Base-by-base conservation (phyloP, 495 filamentous ascomycete genomes). In the Chaetomium cochliodes region DNA sequence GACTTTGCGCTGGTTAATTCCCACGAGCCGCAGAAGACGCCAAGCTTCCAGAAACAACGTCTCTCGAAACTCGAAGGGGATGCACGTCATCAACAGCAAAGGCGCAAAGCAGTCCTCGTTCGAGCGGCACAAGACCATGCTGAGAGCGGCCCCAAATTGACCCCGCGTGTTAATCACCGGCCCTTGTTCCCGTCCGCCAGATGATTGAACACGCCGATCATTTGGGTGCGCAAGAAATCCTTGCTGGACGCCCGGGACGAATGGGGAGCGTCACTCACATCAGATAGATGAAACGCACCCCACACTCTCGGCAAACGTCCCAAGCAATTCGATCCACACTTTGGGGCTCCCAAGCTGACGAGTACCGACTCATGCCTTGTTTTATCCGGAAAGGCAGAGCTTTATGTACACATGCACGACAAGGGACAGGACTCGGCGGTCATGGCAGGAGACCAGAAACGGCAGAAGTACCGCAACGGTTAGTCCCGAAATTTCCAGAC, bases 221-320 rank as follows among this genome's bases (percentile, higher is more conserved):
- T 51, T 50, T 41, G 42, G 52, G 12, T 11, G 23, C 25, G 18
- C 42, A 18, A 16, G 16, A 20, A 56, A 55, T 16, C 33, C n/a
- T 49, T 49, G 20, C 39, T 42, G 3, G 12, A 0, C 0, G 28
- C 11, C 28, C 52, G 12, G 25, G 23, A 18, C 52, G 42, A 64
- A 64, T 64, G 42, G 44, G 37, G 60, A 56, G 52, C n/a, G 12
- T 23, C 44, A 25, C 12, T 18, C 20, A 44, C 42, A 41, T 58
- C 53, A 57, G 42, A 64, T 58, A 58, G 62, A 64, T 64, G 62
- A 64, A 64, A 58, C 62, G 39, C 52, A 30, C 51, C 51, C 60
- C 60, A 63, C 51, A 42, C 23, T 2, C 22, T 23, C 33, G 60
- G 50, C 60, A 54, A 37, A 42, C 60, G 42, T 39, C 42, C 53